Percentiles rank a stretch among this genome's conserved stretches.
phyloP scores from a whole-genome alignment of 2,329 filamentous ascomycete genomes.

The Harringtonia aguacate region DNA sequence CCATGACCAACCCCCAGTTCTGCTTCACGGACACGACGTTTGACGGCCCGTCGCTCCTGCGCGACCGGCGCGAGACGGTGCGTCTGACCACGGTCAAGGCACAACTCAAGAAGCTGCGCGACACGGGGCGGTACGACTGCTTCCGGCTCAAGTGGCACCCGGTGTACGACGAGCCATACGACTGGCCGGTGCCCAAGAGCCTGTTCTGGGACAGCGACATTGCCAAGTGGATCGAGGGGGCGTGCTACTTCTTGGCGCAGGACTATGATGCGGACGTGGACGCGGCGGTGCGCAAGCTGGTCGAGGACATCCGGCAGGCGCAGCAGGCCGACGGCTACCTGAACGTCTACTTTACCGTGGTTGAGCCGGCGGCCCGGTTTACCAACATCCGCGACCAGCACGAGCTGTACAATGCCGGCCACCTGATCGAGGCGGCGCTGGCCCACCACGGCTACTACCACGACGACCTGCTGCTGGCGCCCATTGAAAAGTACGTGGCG shows the following conservation, averaged over 20 bases:
- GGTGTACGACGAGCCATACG: slow-evolving; percentile 35
- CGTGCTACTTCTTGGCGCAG: slow-evolving; percentile 41
- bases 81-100: slow-evolving; percentile 30
- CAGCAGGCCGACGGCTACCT: slow-evolving; percentile 52
- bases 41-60: slow-evolving; percentile 23
- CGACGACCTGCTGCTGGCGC: slow-evolving; percentile 38
- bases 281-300: slow-evolving; percentile 41
- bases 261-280: slow-evolving; percentile 30
- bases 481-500: slow-evolving; percentile 42
- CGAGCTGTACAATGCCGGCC: slow-evolving; percentile 51
- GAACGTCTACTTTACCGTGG: slow-evolving; percentile 52
- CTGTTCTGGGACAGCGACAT: slow-evolving; percentile 48
- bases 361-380: slow-evolving; percentile 43
- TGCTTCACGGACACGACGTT: slow-evolving; percentile 25
- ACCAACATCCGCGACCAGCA: slow-evolving; percentile 51
- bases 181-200: slow-evolving; percentile 46
- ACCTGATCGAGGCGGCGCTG: slow-evolving; percentile 50
- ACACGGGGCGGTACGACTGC: slow-evolving; percentile 45
- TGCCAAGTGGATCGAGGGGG: slow-evolving; percentile 53
- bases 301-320: slow-evolving; percentile 43
- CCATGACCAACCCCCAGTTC: slow-evolving; percentile 21
- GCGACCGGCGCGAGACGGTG: slow-evolving; percentile 21
- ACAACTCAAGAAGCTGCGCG: slow-evolving; percentile 40
- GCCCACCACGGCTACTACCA: slow-evolving; percentile 42
- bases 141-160: slow-evolving; percentile 48